phyloP scores from a whole-genome alignment of 257 asterid genomes.

The Dorcoceras hygrometricum region DNA sequence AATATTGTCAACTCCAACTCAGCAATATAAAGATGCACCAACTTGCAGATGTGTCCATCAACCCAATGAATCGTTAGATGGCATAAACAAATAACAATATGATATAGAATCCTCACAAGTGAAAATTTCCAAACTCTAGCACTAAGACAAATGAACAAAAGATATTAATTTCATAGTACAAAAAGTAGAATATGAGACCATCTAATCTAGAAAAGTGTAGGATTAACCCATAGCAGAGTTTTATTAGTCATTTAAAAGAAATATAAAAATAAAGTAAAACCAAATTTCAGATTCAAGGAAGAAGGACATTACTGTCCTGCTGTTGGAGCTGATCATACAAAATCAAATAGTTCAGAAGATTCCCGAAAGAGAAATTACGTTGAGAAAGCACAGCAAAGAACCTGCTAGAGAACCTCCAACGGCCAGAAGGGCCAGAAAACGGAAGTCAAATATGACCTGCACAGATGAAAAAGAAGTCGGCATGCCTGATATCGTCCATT shows the following conservation, averaged over 20 bases:
- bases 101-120: too few species aligned
- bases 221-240: not conserved
- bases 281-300: not conserved
- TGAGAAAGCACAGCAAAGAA: slow-evolving; percentile 83
- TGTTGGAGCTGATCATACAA: not conserved
- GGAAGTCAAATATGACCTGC: slow-evolving; percentile 79
- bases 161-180: too few species aligned
- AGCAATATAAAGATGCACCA: too few species aligned
- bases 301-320: not conserved
- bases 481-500: not conserved
- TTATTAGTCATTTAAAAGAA: too few species aligned
- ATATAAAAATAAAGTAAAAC: not conserved
- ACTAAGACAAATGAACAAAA: too few species aligned
- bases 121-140: too few species aligned
- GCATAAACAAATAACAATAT: too few species aligned
- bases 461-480: slow-evolving; percentile 9
- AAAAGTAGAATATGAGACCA: too few species aligned
- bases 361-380: slow-evolving; percentile 46
- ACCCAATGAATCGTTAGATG: too few species aligned
- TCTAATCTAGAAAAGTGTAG: too few species aligned
- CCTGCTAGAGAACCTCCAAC: slow-evolving; percentile 88
- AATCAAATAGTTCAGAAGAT: slow-evolving; percentile 2
- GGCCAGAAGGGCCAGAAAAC: slow-evolving; percentile 85
- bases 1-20: too few species aligned
- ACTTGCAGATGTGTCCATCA: too few species aligned